Evolutionary conservation across 2,329 filamentous ascomycete species (phyloP).

Genomic region (Aureobasidium sp.): DNA sequence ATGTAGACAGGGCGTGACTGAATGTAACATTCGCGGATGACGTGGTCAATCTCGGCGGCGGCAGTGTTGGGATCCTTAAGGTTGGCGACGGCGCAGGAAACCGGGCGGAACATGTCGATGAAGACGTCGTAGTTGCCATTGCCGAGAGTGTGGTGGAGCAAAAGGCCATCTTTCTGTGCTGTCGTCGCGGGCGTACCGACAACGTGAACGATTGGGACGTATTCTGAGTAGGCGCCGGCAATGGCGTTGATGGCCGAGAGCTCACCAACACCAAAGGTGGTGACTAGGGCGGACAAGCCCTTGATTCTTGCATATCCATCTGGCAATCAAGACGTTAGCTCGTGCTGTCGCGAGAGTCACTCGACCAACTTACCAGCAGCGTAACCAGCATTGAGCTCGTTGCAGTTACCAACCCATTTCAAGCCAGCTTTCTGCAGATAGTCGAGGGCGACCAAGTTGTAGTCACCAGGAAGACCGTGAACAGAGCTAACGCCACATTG

Average conservation of each 20-base stretch:
- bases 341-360: not conserved
- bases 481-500: conserved; percentile 39
- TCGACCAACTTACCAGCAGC: conserved; percentile 32
- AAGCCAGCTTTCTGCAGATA: conserved; percentile 38
- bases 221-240: conserved; percentile 43
- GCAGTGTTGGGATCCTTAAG: conserved; percentile 65
- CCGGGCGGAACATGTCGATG: conserved; percentile 58
- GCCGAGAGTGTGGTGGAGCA: conserved; percentile 40
- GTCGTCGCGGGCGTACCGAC: conserved; percentile 39
- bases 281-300: conserved; percentile 37
- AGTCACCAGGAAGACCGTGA: conserved; percentile 42
- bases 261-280: conserved; percentile 44
- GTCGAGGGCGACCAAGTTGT: conserved; percentile 30
- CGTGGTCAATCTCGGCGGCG: conserved; percentile 69
- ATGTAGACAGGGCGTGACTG: conserved; percentile 76
- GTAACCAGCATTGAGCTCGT: conserved; percentile 51
- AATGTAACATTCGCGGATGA: conserved; percentile 66
- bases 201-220: conserved; percentile 42
- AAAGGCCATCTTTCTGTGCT: conserved; percentile 35
- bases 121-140: conserved; percentile 31
- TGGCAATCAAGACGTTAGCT: not conserved
- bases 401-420: conserved; percentile 55
- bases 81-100: conserved; percentile 65
- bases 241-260: conserved; percentile 42
- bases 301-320: no score